phyloP scores from a whole-genome alignment of 1,139 yeast genomes.

The Yamadazyma epiphylla region DNA sequence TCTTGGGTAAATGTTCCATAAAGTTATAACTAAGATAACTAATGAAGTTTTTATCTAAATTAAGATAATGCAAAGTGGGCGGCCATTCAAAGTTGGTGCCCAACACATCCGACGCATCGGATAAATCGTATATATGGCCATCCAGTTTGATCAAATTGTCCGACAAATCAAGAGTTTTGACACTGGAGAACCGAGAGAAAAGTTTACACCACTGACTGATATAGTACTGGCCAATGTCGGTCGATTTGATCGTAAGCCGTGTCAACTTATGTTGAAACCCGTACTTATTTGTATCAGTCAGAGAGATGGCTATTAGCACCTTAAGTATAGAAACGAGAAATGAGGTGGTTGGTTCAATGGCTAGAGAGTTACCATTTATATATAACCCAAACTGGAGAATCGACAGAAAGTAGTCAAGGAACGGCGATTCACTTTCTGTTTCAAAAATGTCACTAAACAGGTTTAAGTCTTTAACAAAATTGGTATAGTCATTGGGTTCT shows the following conservation, averaged over 20 bases:
- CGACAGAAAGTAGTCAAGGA: conserved; percentile 15
- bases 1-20: conserved; percentile 24
- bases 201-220: conserved; percentile 32
- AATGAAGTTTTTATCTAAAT: conserved; percentile 25
- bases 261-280: conserved; percentile 17
- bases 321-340: conserved; percentile 25
- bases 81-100: conserved; percentile 28
- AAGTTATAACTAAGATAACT: conserved; percentile 18
- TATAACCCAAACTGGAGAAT: conserved; percentile 21
- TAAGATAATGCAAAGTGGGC: conserved; percentile 17
- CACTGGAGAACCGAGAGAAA: conserved; percentile 20
- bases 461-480: conserved; percentile 22
- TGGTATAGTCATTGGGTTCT: conserved; percentile 24
- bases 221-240: conserved; percentile 37
- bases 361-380: conserved; percentile 25
- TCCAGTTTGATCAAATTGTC: conserved; percentile 24
- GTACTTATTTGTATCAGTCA: conserved; percentile 5
- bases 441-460: conserved; percentile 21
- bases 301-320: conserved; percentile 21
- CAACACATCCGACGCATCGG: conserved; percentile 17
- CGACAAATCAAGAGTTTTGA: conserved; percentile 22
- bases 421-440: conserved; percentile 5
- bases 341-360: conserved; percentile 26
- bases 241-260: conserved; percentile 23
- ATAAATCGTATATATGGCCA: conserved; percentile 9